Base-by-base conservation (phyloP, 2,329 filamentous ascomycete species). In the Neophaeococcomyces mojaviensis region DNA sequence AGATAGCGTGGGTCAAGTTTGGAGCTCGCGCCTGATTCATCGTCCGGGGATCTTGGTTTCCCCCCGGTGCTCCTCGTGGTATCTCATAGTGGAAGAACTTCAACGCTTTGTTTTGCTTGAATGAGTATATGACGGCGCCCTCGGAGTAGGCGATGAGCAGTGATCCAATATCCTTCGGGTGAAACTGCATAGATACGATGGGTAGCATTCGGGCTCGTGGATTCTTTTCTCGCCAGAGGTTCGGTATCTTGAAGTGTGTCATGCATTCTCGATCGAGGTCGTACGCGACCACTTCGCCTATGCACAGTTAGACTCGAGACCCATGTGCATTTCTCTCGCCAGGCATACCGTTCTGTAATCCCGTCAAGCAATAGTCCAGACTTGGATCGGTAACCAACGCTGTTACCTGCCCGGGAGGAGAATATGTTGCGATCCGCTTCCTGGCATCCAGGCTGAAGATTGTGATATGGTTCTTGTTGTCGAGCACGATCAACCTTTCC, bases 351-450 rank as follows among this genome's bases (percentile, higher is more conserved):
- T 77, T 86, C 53, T 86, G 80, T 51, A 88, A 70, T 10, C 88
- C 92, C 36, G 97, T 71, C 51, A 98, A 84, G 31, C 84, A 88
- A 80, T 94, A 98, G 64, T 98, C 92, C 49, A 98, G 73, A 68
- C 87, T 86, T 1, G 90, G 88, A 62, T 98, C 92, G 6, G 85
- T 88, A 47, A 84, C 74, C 58, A 97, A 63, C 26, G 79, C 77
- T 12, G 79, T 82, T 16, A 89, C 86, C 39, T 81, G 76, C 4
- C 87, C 88, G 0, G 88, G 86, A 8, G 88, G 82, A 3, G 85
- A 79, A 61, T 88, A 84, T 28, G 79, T 80, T 20, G 80, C 78
- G 32, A 88, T 55, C 46, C 83, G 73, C 46, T 72, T 73, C 56
- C 81, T 84, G 0, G 78, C 77, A 52, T 84, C 79, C 19, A 96